A percentile compares a stretch with the other conserved stretches of the same genome.
Conservation (phyloP, 1,284 basidiomycete genomes). For the Xanthoconium separans region DNA sequence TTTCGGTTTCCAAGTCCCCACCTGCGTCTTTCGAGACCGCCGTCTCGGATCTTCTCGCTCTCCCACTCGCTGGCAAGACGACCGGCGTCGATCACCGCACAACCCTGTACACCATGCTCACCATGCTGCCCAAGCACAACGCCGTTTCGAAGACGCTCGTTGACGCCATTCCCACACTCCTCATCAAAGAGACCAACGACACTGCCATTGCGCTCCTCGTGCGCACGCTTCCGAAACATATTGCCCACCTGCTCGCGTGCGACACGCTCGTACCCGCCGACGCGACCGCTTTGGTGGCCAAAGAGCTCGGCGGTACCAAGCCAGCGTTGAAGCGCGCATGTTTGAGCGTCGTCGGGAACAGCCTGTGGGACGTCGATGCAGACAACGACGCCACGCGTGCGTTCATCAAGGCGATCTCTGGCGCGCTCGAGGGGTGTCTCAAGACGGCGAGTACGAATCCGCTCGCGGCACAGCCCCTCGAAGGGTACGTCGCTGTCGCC, state of each 20-base stretch:
- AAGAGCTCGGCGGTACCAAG: slow-evolving; percentile 67
- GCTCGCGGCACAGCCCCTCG: slow-evolving; percentile 65
- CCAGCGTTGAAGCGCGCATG: slow-evolving; percentile 51
- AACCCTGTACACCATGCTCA: slow-evolving; percentile 77
- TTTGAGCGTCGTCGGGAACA: slow-evolving; percentile 49
- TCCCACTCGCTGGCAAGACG: slow-evolving; percentile 83
- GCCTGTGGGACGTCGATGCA: slow-evolving; percentile 41
- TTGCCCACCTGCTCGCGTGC: slow-evolving; percentile 50
- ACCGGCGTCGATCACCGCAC: slow-evolving; percentile 84
- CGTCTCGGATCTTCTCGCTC: slow-evolving; percentile 63
- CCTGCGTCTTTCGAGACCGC: slow-evolving; percentile 41
- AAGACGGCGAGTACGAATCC: slow-evolving; percentile 65
- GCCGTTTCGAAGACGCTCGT: slow-evolving; percentile 54
- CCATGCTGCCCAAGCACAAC: slow-evolving; percentile 50
- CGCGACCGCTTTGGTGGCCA: slow-evolving; percentile 50
- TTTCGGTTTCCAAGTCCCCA: slow-evolving; percentile 41
- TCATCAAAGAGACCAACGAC: slow-evolving; percentile 82
- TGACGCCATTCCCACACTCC: slow-evolving; percentile 54
- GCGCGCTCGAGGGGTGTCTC: slow-evolving; percentile 67
- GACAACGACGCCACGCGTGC: slow-evolving; percentile 39
- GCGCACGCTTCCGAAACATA: slow-evolving; percentile 56
- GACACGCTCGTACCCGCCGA: slow-evolving; percentile 42
- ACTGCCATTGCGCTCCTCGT: slow-evolving; percentile 55
- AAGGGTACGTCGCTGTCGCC: slow-evolving; percentile 80
- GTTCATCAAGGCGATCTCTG: slow-evolving; percentile 56